phyloP scores from a whole-genome alignment of 768 basidiomycete species.

The Mycena haematopus region DNA sequence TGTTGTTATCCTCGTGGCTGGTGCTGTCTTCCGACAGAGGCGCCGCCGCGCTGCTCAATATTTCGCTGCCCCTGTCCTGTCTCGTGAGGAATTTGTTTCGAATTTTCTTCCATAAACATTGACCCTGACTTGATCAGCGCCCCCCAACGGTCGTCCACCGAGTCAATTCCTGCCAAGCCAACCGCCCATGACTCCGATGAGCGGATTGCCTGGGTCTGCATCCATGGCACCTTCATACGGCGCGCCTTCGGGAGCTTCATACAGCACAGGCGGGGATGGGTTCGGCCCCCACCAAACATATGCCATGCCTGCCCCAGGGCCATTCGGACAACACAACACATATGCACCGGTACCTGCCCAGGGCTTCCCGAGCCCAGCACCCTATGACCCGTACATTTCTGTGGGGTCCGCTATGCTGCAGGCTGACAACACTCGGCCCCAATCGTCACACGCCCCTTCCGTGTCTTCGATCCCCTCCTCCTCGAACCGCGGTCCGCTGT shows the following conservation, averaged over 20 bases:
- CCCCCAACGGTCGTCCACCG: constrained; percentile 8
- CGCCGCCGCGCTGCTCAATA: constrained; percentile 15
- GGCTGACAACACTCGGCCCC: neutral
- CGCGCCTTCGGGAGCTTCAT: neutral
- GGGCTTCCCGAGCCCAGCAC: neutral
- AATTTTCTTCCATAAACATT: neutral
- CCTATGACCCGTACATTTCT: constrained; percentile 17
- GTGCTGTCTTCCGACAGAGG: constrained; percentile 3
- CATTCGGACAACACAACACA: neutral
- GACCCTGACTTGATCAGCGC: neutral
- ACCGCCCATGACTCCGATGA: constrained; percentile 18
- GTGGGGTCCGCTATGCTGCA: constrained; percentile 6
- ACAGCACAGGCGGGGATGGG: neutral
- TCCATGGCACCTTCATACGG: neutral
- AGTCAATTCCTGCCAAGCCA: constrained; percentile 17
- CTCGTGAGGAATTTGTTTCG: constrained; percentile 1
- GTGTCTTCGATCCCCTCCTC: constrained; percentile 18
- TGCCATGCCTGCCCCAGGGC: neutral
- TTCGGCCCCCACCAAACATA: constrained; percentile 17
- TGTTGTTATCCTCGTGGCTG: constrained; percentile 1
- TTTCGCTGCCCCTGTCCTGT: neutral
- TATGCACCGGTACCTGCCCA: neutral
- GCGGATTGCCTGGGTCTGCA: constrained; percentile 7
- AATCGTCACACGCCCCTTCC: constrained; percentile 17
- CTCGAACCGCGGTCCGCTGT: constrained; percentile 15